A percentile compares a stretch with the other conserved stretches of the same genome.
phyloP scores from a whole-genome alignment of 345 rosid genomes.

The Rhodamnia rubescens region DNA sequence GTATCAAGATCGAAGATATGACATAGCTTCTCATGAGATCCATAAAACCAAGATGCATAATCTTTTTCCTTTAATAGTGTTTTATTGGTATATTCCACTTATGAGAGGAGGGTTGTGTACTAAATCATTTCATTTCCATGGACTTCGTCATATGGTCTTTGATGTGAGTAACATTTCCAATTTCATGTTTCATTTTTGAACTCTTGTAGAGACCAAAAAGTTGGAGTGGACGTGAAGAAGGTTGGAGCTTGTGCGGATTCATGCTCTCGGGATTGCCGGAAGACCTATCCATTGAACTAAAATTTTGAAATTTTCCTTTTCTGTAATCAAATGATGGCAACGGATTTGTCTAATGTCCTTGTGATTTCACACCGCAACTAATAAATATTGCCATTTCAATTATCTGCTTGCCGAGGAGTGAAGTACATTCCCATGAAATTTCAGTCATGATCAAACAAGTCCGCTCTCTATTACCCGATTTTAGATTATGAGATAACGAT shows the following conservation, averaged over 20 bases:
- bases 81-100: background rate
- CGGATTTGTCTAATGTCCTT: too few relatives aligned
- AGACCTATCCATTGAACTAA: background rate
- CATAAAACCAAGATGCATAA: background rate
- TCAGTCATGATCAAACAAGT: background rate
- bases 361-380: background rate
- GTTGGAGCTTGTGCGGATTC: background rate
- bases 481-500: background rate
- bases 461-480: background rate
- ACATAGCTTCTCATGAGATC: background rate
- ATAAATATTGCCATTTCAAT: background rate
- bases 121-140: background rate
- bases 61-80: too few relatives aligned
- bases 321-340: too few relatives aligned
- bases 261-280: background rate
- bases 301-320: too few relatives aligned
- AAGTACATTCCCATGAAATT: too few relatives aligned
- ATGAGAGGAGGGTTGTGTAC: background rate
- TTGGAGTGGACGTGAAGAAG: too few relatives aligned
- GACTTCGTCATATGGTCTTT: background rate
- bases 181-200: too few relatives aligned
- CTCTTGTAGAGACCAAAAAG: too few relatives aligned
- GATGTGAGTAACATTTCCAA: too few relatives aligned
- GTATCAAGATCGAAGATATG: background rate
- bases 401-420: too few relatives aligned